Evolutionary conservation across 2,329 filamentous ascomycete genomes (phyloP).

Genomic region (Neofusicoccum parvum): DNA sequence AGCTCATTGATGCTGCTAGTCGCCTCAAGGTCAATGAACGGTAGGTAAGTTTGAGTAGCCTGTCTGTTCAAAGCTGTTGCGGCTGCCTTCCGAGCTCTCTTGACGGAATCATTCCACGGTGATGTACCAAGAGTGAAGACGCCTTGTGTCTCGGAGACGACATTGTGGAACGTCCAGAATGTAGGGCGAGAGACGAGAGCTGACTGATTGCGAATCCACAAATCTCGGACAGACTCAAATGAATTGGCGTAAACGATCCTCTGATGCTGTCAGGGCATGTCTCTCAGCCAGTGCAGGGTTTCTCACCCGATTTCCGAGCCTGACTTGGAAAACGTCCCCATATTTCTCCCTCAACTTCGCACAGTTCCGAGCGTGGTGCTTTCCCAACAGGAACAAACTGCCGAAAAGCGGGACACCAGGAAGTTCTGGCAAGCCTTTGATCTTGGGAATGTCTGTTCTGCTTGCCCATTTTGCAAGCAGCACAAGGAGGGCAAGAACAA

Average conservation of each 20-base stretch:
- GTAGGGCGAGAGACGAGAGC: constrained; percentile 20
- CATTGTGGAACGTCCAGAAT: constrained; percentile 19
- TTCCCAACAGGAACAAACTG: constrained; percentile 63
- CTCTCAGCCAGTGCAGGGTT: background rate
- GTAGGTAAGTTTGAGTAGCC: constrained; percentile 1
- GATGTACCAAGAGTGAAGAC: constrained; percentile 20
- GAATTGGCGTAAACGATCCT: constrained; percentile 7
- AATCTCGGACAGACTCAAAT: constrained; percentile 24
- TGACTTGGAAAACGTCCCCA: constrained; percentile 66
- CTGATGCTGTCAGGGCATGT: constrained; percentile 15
- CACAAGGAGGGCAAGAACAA: too few species aligned
- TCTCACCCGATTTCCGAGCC: constrained; percentile 32
- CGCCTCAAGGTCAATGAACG: constrained; percentile 20
- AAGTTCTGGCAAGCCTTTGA: constrained; percentile 63
- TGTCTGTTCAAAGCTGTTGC: constrained; percentile 20
- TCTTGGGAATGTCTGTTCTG: constrained; percentile 59
- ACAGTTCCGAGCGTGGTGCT: constrained; percentile 58
- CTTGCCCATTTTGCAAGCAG: constrained; percentile 35
- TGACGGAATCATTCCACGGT: constrained; percentile 19
- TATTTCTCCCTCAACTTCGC: constrained; percentile 62
- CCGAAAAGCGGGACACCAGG: constrained; percentile 66
- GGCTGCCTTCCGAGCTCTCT: constrained; percentile 14
- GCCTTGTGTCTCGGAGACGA: constrained; percentile 16
- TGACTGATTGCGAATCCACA: constrained; percentile 19
- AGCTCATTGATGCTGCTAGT: constrained; percentile 21